These are phyloP conservation scores for Suillus bovinus DNA, from an alignment of 768 basidiomycete species.

Conservation along the genomic window DNA sequence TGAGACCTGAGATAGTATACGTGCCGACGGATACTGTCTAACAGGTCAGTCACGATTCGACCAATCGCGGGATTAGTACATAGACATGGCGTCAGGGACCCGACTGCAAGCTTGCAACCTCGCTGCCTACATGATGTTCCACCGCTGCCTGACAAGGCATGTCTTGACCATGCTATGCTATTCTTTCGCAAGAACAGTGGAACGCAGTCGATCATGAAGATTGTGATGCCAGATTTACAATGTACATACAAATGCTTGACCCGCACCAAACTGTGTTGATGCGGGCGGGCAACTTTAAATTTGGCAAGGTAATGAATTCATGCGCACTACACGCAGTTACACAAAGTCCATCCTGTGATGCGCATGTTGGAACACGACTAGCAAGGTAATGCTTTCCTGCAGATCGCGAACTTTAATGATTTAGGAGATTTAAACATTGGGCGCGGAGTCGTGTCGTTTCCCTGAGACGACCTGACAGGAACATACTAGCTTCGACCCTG, in stretches of 20 bases:
- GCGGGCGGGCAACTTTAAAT: constrained; percentile 29
- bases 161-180: constrained; percentile 30
- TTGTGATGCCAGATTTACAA: constrained; percentile 32
- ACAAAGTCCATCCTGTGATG: constrained; percentile 23
- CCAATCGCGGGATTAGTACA: no score
- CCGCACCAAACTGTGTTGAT: constrained; percentile 32
- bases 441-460: neutral
- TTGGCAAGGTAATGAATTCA: constrained; percentile 20
- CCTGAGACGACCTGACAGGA: neutral
- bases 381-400: neutral
- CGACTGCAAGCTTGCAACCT: constrained; percentile 27
- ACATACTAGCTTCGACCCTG: neutral
- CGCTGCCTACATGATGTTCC: constrained; percentile 28
- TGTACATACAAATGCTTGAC: constrained; percentile 29
- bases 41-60: neutral
- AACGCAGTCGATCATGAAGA: constrained; percentile 25
- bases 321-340: neutral
- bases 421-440: neutral
- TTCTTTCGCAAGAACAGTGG: constrained; percentile 29
- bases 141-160: constrained; percentile 29
- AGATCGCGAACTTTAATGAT: neutral
- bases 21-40: neutral
- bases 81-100: constrained; percentile 17
- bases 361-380: constrained; percentile 29
- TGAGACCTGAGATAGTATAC: neutral